Conservation (phyloP, 2,329 filamentous ascomycete species). For the Exophiala alcalophila region DNA sequence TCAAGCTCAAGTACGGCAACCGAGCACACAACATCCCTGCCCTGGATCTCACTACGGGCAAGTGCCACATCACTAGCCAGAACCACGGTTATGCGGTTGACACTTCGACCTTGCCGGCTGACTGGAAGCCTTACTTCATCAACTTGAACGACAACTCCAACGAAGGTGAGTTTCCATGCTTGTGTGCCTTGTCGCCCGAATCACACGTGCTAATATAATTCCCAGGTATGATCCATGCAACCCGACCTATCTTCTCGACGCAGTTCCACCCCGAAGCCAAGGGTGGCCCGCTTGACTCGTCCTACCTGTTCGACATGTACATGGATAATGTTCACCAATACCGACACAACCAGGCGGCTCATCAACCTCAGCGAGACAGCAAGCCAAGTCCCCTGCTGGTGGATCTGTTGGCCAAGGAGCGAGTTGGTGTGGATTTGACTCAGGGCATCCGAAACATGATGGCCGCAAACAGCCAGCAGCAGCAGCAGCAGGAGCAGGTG, state of each 20-base stretch:
- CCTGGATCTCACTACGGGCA: constrained; percentile 87
- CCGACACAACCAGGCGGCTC: constrained; percentile 76
- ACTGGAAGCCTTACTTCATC: constrained; percentile 98
- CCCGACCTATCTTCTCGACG: constrained; percentile 93
- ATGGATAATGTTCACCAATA: constrained; percentile 83
- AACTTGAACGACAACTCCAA: constrained; percentile 98
- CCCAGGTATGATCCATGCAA: constrained; percentile 82
- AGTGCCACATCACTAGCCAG: constrained; percentile 97
- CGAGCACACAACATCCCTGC: constrained; percentile 98
- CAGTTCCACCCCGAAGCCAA: constrained; percentile 99
- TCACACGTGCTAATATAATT: constrained; percentile 18
- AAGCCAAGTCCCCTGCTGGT: constrained; percentile 82
- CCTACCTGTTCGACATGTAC: constrained; percentile 96
- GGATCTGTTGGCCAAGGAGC: constrained; percentile 88
- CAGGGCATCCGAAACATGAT: constrained; percentile 50
- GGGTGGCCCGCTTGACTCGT: constrained; percentile 91
- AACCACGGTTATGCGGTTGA: constrained; percentile 98
- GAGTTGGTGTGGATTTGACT: constrained; percentile 79
- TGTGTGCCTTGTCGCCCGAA: not conserved
- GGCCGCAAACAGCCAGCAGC: constrained; percentile 23
- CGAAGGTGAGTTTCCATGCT: constrained; percentile 58
- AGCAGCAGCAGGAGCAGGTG: constrained; percentile 23
- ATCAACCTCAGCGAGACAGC: constrained; percentile 72
- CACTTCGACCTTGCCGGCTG: constrained; percentile 70
- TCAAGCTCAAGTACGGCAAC: constrained; percentile 99